Base-by-base conservation (phyloP, 1,284 basidiomycete species). In the Xanthoconium separans region DNA sequence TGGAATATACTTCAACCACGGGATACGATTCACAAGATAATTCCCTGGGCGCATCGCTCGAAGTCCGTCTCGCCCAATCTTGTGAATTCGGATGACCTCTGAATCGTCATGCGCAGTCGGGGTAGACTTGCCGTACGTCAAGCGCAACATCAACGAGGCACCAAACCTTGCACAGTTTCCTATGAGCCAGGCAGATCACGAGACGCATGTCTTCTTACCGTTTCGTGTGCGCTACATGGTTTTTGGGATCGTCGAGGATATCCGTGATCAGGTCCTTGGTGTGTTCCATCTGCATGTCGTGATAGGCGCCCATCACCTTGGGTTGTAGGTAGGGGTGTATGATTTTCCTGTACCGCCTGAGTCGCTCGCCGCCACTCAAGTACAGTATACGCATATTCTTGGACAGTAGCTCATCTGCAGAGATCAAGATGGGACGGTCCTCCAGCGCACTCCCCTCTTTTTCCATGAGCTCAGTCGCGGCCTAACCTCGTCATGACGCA, bases 91-190 rank as follows among this genome's bases (percentile, higher is more conserved):
- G 16, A 69, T 55, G 2, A 89, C 77, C 34, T 85, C 82, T 0
- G 79, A 80, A 58, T 87, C 85, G 4, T 79, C 71, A 55, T 77
- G 80, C 0, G 73, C 73, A 7, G 79, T 79, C 11, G 59, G 79
- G 56, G 62, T 69, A 0, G 75, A 70, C 57, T 82, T 84, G 6
- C 85, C 87, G 59, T 89, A 89, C 2, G 84, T 79, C 44, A 88
- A 70, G 2, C 79, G 76, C 70, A 90, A 76, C 5, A 87, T 82
- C 0, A 88, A 77, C 3, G 81, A 81, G 0, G 84, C 80, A 0
- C 85, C 79, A 59, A 82, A 88, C 39, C 84, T 27, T 87, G 53
- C 18, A 49, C 48, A 9, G 18, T 39, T n/a, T 24, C 3, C 4
- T 13, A n/a, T 53, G 4, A 13, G 30, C 18, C 1, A 37, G 16